phyloP scores from a whole-genome alignment of 768 basidiomycete genomes.

The Trametes villosa region DNA sequence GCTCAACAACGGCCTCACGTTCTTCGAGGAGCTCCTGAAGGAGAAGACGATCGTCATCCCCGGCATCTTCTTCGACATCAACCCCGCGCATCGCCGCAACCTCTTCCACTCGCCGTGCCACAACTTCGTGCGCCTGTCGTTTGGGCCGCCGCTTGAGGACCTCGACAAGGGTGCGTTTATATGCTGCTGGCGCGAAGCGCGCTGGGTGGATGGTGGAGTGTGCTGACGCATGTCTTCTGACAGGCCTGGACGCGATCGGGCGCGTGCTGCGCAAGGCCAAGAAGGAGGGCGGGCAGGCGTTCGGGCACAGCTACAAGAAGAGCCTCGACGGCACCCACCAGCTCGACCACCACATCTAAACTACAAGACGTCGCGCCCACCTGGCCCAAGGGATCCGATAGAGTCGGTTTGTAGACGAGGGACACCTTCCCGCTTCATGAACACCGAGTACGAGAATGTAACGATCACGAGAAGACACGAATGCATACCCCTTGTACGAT shows the following conservation, averaged over 20 bases:
- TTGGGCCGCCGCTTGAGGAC: slow-evolving; percentile 80
- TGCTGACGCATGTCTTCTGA: neutral
- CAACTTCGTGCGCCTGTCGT: slow-evolving; percentile 86
- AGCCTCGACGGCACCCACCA: slow-evolving; percentile 46
- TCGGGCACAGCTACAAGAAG: slow-evolving; percentile 76
- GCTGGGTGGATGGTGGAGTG: slow-evolving; percentile 9
- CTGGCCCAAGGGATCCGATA: too few species aligned
- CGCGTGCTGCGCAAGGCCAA: slow-evolving; percentile 74
- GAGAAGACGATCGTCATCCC: slow-evolving; percentile 91
- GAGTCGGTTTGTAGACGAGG: neutral
- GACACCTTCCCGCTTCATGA: neutral
- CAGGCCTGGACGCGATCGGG: slow-evolving; percentile 85
- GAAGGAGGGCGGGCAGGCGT: slow-evolving; percentile 58
- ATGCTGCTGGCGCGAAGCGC: neutral
- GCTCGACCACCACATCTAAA: slow-evolving; percentile 23
- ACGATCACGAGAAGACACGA: neutral
- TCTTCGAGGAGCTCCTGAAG: slow-evolving; percentile 94
- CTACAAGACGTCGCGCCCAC: neutral
- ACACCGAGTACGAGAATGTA: neutral
- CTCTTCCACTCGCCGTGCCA: slow-evolving; percentile 90
- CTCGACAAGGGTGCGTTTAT: slow-evolving; percentile 75
- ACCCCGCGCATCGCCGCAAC: slow-evolving; percentile 81
- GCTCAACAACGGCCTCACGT: slow-evolving; percentile 89
- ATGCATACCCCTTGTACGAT: neutral
- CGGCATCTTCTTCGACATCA: slow-evolving; percentile 89